These are phyloP conservation scores for Macrolepiota dolichaula DNA, from an alignment of 768 basidiomycete genomes.

Conservation along the genomic window DNA sequence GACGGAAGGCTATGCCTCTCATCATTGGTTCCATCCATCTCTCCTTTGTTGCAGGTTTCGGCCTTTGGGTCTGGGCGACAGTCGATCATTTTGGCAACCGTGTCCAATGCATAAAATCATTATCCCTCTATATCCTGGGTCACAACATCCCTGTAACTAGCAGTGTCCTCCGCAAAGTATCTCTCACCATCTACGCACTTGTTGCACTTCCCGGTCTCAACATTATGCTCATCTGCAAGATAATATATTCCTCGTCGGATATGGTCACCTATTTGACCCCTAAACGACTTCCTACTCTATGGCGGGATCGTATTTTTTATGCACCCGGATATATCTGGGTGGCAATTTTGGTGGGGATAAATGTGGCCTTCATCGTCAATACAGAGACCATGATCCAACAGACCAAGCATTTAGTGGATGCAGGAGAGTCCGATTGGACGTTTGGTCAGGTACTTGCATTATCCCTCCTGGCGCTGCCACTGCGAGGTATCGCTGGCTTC, in stretches of 20 bases:
- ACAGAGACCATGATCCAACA: neutral
- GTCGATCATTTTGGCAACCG: neutral
- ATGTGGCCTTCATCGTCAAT: neutral
- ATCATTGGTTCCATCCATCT: no score
- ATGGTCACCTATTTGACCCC: no score
- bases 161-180: neutral
- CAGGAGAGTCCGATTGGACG: neutral
- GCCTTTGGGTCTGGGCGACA: conserved; percentile 14
- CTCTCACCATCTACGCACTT: neutral
- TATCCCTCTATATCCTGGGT: neutral
- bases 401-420: neutral
- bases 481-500: neutral
- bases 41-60: neutral
- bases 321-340: no score
- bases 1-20: no score
- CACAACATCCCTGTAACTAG: neutral
- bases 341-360: neutral
- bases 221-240: neutral
- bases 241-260: neutral
- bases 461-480: neutral
- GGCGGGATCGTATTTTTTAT: no score
- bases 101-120: neutral
- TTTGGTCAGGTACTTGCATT: neutral
- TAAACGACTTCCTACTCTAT: no score
- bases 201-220: neutral